Evolutionary conservation across 2,329 filamentous ascomycete species (phyloP).

Genomic region (Trichoderma sp.): DNA sequence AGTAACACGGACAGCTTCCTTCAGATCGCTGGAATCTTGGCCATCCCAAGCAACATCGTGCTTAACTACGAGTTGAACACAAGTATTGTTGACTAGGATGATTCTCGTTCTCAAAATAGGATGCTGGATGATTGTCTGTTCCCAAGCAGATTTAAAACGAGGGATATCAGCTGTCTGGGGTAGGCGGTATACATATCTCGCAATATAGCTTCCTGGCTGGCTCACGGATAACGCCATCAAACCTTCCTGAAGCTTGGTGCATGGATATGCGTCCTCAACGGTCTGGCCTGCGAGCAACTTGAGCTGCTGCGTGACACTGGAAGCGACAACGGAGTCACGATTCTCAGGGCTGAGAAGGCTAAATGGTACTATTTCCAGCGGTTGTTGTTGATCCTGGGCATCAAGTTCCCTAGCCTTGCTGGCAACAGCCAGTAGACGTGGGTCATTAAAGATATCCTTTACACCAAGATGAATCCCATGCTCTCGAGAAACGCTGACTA

Average conservation of each 20-base stretch:
- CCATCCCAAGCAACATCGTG: not conserved
- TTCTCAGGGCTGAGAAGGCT: not conserved
- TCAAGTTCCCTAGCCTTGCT: not conserved
- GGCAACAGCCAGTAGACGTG: constrained; percentile 10
- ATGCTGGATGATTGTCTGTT: not conserved
- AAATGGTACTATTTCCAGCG: not conserved
- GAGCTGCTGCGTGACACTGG: not conserved
- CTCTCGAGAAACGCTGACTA: constrained; percentile 12
- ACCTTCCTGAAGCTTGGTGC: constrained; percentile 40
- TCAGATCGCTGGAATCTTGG: not conserved
- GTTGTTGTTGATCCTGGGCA: not conserved
- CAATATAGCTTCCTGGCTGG: constrained; percentile 36
- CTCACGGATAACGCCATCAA: constrained; percentile 37
- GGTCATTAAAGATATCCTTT: constrained; percentile 13
- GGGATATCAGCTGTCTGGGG: constrained; percentile 24
- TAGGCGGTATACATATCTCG: constrained; percentile 29
- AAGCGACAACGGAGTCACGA: not conserved
- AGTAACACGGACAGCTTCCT: not conserved
- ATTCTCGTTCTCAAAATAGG: constrained; percentile 22
- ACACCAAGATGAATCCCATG: constrained; percentile 16
- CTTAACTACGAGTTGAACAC: constrained; percentile 19
- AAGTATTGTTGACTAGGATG: constrained; percentile 3
- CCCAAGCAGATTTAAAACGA: constrained; percentile 33
- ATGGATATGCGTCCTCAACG: constrained; percentile 39
- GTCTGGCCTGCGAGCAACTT: not conserved